Evolutionary conservation across 495 filamentous ascomycete species (phyloP), one percentile per base, ranked within the genome.

Genomic region (Aspergillus nanangensis): DNA sequence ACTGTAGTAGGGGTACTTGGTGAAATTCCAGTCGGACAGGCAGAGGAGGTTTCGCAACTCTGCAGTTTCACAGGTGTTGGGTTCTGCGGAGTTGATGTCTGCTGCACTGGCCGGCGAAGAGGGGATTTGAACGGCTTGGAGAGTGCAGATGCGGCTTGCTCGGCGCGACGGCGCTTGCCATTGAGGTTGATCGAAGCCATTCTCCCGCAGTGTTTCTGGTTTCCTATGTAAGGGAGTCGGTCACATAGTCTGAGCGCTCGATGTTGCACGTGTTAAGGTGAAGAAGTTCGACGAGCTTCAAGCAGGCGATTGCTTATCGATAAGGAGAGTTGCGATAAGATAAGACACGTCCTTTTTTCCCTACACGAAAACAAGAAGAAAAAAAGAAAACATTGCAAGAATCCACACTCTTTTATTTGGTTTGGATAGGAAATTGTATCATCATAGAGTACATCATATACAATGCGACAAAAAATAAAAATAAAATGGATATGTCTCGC

Each of bases 121-220:
- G 83, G 83, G 4, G 83, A 85, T 58, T 80, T 82, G 73, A 88
- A 88, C 4, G 84, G 84, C 49, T 80, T 81, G 38, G 72, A 70
- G 5, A 88, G 73, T 2, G 75, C 67, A 5, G 68, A 60, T 17
- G 71, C 49, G 22, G 73, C 70, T 23, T 66, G 53, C 34, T 78
- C 65, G 29, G 82, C 60, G 47, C 80, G 77, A 41, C 81, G 78
- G 8, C 78, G 76, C 62, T 87, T 86, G 41, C 52, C 53, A 38
- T 52, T 46, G 17, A 40, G 46, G 7, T 45, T 46, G 14, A 47
- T 13, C 11, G 53, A 45, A n/a, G 47, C 34, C 65, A 65, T 69
- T 35, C 10, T 45, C 25, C 9, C 14, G 8, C 2, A 1, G 14
- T n/a, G n/a, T n/a, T n/a, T n/a, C n/a, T n/a, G n/a, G n/a, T n/a